Conservation (phyloP, 352 stramenopile genomes). For the Phytopythium kandeliae region DNA sequence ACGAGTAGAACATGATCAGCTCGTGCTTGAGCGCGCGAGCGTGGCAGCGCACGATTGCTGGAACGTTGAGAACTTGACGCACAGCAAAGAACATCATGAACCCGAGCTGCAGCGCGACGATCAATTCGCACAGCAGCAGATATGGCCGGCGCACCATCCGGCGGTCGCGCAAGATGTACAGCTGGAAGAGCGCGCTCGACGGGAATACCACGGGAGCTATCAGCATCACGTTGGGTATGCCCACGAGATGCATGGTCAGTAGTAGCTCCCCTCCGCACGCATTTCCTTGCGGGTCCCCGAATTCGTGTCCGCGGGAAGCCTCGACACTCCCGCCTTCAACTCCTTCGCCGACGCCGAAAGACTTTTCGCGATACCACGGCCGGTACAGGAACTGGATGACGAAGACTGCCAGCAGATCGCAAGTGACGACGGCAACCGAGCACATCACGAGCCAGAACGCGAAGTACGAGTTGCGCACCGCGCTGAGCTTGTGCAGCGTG, state of each 20-base stretch:
- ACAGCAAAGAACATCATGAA: slow-evolving; percentile 58
- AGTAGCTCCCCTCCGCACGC: slow-evolving; percentile 22
- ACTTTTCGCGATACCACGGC: slow-evolving; percentile 7
- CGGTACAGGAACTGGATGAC: slow-evolving; percentile 28
- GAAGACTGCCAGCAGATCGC: slow-evolving; percentile 35
- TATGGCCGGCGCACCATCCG: slow-evolving; percentile 63
- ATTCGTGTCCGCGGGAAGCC: not conserved
- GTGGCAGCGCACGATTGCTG: slow-evolving; percentile 43
- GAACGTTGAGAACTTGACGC: slow-evolving; percentile 35
- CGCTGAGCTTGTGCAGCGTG: slow-evolving; percentile 25
- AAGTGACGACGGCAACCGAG: slow-evolving; percentile 38
- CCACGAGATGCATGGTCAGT: slow-evolving; percentile 41
- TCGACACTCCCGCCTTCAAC: not conserved
- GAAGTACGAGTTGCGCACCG: slow-evolving; percentile 70
- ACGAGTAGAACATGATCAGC: slow-evolving; percentile 51
- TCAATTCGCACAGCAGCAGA: slow-evolving; percentile 60
- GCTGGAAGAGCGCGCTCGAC: slow-evolving; percentile 26
- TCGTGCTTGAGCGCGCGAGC: slow-evolving; percentile 20
- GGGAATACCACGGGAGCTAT: slow-evolving; percentile 55
- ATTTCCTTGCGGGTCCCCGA: slow-evolving; percentile 3
- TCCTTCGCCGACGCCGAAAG: not conserved
- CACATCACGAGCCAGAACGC: slow-evolving; percentile 59
- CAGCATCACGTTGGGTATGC: slow-evolving; percentile 48
- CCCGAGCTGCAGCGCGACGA: slow-evolving; percentile 42
- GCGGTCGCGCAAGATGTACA: slow-evolving; percentile 48